Base-by-base conservation (phyloP, 805 yeast genomes). In the Teunomyces lycoperdinae region DNA sequence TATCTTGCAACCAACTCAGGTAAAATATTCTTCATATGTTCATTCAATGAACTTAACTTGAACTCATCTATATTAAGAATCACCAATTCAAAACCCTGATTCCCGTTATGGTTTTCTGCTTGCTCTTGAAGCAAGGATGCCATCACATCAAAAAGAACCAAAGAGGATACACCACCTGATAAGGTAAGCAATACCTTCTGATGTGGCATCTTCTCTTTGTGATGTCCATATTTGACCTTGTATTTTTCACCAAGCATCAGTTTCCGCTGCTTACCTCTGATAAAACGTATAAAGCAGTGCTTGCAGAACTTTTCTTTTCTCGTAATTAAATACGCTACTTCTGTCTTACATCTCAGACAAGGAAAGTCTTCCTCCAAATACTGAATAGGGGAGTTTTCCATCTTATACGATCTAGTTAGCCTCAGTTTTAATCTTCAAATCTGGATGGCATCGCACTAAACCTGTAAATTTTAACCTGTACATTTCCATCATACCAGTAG, bases 221-320 rank as follows among this genome's bases (percentile, higher is more conserved):
- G 68, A 1, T 67, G 66, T 10, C 80, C 81, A 56, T 71, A 89
- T 57, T 83, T 78, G 17, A 87, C 91, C 59, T 88, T 87, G 67
- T 78, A 90, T 46, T 75, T 79, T 10, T 87, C 90, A 53, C 77
- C 79, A 61, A 70, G 74, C 89, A 92, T 82, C 58, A 78, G 86
- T 58, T 85, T 87, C 51, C 96, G 74, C 64, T 88, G 90, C 63
- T 91, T 91, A 20, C 88, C 84, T 48, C 85, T 76, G 32, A 91
- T 73, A 61, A 89, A 91, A 50, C 83, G 76, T 16, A 78, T 60
- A 56, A 89, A 92, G 64, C 98, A 91, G 26, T 50, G 48, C 50
- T 70, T 65, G 66, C 95, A 87, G 49, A 85, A 85, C 13, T 68
- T 60, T 58, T 87, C 92, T 51, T 83, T 83, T 44, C 95, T 66